These are phyloP conservation scores for Leccinum solheimii DNA, from an alignment of 1,284 basidiomycete species.

Conservation along the genomic window DNA sequence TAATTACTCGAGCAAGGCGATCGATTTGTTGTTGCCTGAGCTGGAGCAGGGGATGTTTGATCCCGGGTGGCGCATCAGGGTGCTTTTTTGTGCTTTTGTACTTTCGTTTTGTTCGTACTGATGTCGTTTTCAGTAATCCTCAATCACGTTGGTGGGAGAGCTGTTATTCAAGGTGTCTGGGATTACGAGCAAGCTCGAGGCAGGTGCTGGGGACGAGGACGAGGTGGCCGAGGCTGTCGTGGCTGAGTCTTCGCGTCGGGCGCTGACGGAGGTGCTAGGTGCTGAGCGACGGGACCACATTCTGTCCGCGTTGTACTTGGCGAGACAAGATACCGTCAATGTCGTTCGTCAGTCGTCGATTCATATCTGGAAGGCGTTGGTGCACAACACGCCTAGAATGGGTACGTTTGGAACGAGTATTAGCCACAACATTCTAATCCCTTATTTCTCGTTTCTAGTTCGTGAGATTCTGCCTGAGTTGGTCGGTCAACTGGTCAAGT, in stretches of 20 bases:
- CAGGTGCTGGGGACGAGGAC: conserved; percentile 72
- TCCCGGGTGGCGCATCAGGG: conserved; percentile 91
- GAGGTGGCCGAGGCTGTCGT: conserved; percentile 62
- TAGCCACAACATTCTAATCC: not conserved
- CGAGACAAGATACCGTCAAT: conserved; percentile 91
- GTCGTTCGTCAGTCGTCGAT: conserved; percentile 90
- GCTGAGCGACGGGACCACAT: conserved; percentile 89
- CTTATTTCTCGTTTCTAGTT: conserved; percentile 46
- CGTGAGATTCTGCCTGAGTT: conserved; percentile 92
- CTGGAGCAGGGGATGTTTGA: conserved; percentile 97
- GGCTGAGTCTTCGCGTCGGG: conserved; percentile 80
- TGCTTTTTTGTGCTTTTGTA: conserved; percentile 41
- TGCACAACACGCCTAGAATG: conserved; percentile 86
- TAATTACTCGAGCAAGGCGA: conserved; percentile 91
- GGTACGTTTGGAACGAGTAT: conserved; percentile 40
- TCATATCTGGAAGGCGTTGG: conserved; percentile 98
- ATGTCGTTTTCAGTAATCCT: conserved; percentile 74
- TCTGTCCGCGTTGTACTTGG: conserved; percentile 88
- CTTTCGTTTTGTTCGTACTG: not conserved
- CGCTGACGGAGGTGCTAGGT: conserved; percentile 87
- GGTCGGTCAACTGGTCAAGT: conserved; percentile 69
- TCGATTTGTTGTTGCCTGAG: conserved; percentile 93
- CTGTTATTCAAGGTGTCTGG: conserved; percentile 98
- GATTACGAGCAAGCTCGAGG: conserved; percentile 87
- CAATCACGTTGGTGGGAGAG: conserved; percentile 94